Evolutionary conservation across 1,284 basidiomycete genomes (phyloP), one percentile per base, ranked within the genome.

Genomic region (Ceratobasidium theobromae): DNA sequence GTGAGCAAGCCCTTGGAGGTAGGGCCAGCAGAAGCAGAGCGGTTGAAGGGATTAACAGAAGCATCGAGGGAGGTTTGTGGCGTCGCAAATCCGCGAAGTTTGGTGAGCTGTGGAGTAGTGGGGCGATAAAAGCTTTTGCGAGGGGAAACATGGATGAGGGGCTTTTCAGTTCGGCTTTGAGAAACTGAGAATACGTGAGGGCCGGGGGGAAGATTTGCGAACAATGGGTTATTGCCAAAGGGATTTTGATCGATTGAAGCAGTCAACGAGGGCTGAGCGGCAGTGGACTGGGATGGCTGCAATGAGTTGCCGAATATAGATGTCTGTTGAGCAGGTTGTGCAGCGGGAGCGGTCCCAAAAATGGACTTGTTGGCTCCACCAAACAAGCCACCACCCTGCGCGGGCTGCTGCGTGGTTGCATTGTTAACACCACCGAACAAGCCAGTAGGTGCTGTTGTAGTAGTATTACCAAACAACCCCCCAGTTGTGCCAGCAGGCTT

Each of bases 201-300:
- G 30, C 58, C 58, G 21, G 14, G 73, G 70, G 67, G 72, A 55
- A 54, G 72, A 57, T 58, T 70, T 53, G 53, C 75, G 70, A 85
- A 83, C 43, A 85, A 75, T 16, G 79, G 79, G 73, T 92, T 94
- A 67, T 86, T 83, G 45, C 90, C 91, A 74, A 98, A 95, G 0
- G 96, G 95, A 72, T 83, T 82, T 74, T 94, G 88, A 52, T 90
- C 88, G 73, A 98, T 91, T 9, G 93, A 94, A 0, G 93, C 90
- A 12, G 86, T 90, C 64, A 95, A 79, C 0, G 81, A 78, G 12
- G 83, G 81, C 27, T 67, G 68, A n/a, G 51, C 18, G 4, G 46
- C 55, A 21, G 23, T 33, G 14, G 65, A 32, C n/a, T 67, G 32
- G 66, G 70, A 58, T 73, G 74, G 67, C 72, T 75, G 66, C 16